Percentiles rank a stretch among this genome's conserved stretches.
phyloP scores from a whole-genome alignment of 2,329 filamentous ascomycete species.

The Ascochyta pisi region DNA sequence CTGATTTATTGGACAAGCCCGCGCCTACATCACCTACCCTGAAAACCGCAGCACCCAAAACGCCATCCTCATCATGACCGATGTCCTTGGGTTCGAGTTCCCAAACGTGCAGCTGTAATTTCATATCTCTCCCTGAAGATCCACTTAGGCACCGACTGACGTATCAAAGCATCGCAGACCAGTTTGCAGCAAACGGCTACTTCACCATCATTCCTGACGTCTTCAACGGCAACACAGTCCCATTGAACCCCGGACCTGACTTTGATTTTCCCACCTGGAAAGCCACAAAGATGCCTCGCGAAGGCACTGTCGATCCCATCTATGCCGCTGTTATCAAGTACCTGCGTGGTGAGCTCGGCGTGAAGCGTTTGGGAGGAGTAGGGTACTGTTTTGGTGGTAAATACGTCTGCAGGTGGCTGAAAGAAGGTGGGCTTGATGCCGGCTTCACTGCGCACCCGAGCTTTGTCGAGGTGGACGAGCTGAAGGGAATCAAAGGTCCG shows the following conservation, averaged over 20 bases:
- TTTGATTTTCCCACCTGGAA: constrained; percentile 61
- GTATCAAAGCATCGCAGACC: constrained; percentile 66
- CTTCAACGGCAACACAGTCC: constrained; percentile 70
- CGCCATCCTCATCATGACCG: constrained; percentile 61
- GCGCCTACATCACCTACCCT: constrained; percentile 64
- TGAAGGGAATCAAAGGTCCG: constrained; percentile 63
- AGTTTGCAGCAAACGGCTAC: constrained; percentile 77
- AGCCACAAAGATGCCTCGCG: constrained; percentile 45
- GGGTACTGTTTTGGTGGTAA: constrained; percentile 78
- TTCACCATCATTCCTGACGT: constrained; percentile 72
- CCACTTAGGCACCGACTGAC: constrained; percentile 1
- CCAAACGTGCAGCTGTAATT: constrained; percentile 55
- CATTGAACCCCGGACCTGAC: constrained; percentile 59
- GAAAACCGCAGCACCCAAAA: constrained; percentile 60
- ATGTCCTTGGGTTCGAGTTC: constrained; percentile 65
- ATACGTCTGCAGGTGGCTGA: constrained; percentile 68
- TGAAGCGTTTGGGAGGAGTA: constrained; percentile 67
- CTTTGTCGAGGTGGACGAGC: constrained; percentile 70
- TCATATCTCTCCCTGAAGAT: background rate
- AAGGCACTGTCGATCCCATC: constrained; percentile 60
- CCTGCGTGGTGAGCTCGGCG: constrained; percentile 59
- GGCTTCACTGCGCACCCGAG: constrained; percentile 80
- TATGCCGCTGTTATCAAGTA: constrained; percentile 63
- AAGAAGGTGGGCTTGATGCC: constrained; percentile 68
- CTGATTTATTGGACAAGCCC: constrained; percentile 48